Conservation (phyloP, 352 stramenopile species). For the Pseudoperonospora humuli region DNA sequence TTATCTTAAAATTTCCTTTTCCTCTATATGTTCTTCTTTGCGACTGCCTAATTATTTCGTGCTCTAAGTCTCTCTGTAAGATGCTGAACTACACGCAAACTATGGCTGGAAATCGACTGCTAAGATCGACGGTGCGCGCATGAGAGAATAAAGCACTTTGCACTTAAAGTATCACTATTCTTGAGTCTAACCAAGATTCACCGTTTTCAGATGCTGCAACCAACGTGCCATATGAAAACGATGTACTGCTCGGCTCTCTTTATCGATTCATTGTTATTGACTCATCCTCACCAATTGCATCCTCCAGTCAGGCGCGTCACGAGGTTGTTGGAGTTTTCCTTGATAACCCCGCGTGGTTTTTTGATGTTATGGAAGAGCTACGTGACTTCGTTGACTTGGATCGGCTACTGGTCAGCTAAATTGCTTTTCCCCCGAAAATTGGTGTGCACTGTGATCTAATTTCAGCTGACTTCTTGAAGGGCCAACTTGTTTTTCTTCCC, state of each 20-base stretch:
- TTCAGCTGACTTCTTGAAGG: constrained; percentile 20
- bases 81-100: constrained; percentile 79
- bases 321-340: constrained; percentile 67
- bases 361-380: constrained; percentile 70
- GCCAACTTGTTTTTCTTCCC: constrained; percentile 68
- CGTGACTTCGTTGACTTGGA: constrained; percentile 69
- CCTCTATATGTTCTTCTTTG: background rate
- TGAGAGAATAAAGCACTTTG: no score
- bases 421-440: background rate
- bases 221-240: constrained; percentile 67
- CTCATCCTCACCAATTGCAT: background rate
- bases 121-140: constrained; percentile 55
- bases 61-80: constrained; percentile 55
- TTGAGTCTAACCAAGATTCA: background rate
- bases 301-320: constrained; percentile 51
- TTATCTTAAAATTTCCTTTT: background rate
- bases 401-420: constrained; percentile 44
- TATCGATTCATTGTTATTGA: background rate
- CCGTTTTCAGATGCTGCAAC: constrained; percentile 60
- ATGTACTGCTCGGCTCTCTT: constrained; percentile 35
- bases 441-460: background rate
- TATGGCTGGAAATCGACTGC: constrained; percentile 58
- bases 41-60: background rate
- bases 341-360: constrained; percentile 75
- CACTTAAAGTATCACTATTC: no score